A percentile compares a stretch with the other conserved stretches of the same genome.
phyloP scores from a whole-genome alignment of 768 basidiomycete species.

The Kwoniella shandongensis region DNA sequence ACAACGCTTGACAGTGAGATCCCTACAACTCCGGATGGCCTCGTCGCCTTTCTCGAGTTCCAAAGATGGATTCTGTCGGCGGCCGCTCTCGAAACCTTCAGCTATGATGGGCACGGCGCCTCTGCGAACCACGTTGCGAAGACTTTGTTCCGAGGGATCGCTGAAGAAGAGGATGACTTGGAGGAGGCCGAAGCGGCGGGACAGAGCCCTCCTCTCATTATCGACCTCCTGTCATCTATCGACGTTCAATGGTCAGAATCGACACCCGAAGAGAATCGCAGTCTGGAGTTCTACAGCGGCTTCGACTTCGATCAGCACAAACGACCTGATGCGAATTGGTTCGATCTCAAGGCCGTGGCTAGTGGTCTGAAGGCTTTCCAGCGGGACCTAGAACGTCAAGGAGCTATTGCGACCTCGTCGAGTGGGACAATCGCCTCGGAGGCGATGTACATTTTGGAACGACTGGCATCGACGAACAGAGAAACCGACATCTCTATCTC shows the following conservation, averaged over 20 bases:
- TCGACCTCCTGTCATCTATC: slow-evolving; percentile 82
- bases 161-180: slow-evolving; percentile 54
- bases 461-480: slow-evolving; percentile 84
- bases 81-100: slow-evolving; percentile 82
- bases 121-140: slow-evolving; percentile 68
- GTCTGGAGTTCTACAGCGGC: slow-evolving; percentile 32
- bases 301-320: slow-evolving; percentile 46
- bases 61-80: slow-evolving; percentile 83
- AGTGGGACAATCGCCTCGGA: slow-evolving; percentile 69
- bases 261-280: background rate
- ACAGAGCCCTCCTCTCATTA: slow-evolving; percentile 78
- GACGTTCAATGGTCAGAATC: slow-evolving; percentile 82
- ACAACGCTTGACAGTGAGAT: slow-evolving; percentile 14
- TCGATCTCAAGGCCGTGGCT: slow-evolving; percentile 62
- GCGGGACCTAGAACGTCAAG: slow-evolving; percentile 66
- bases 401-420: slow-evolving; percentile 62
- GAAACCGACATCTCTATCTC: slow-evolving; percentile 76
- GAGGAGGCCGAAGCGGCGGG: slow-evolving; percentile 56
- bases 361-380: slow-evolving; percentile 66
- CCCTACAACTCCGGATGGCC: slow-evolving; percentile 54
- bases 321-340: slow-evolving; percentile 38
- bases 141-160: slow-evolving; percentile 69
- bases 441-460: slow-evolving; percentile 72
- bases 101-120: slow-evolving; percentile 72
- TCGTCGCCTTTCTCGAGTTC: slow-evolving; percentile 75